Base-by-base conservation (phyloP, 2,329 filamentous ascomycete species). In the Colletotrichum sp. region DNA sequence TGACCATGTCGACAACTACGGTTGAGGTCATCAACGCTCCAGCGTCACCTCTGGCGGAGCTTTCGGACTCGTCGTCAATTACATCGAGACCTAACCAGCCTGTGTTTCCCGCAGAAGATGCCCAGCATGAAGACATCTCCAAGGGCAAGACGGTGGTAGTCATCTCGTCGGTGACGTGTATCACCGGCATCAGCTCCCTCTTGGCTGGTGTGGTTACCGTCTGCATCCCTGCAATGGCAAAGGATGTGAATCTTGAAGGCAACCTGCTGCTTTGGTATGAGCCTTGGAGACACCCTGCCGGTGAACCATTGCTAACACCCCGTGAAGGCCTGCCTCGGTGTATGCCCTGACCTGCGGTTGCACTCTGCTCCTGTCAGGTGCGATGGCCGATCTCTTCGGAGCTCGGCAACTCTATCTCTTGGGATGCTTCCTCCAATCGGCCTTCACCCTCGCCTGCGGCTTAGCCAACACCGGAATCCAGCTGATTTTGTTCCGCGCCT, bases 321-420 rank as follows among this genome's bases (percentile, higher is more conserved):
- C 16, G n/a, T 6, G 4, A 71, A 71, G 71, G 71, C 71, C 61
- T 39, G 67, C 71, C 9, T 74, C 71, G 8, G 71, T 71, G 13
- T 74, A 74, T 16, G 71, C 71, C 16, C 18, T 74, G 36, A 74
- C 66, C 3, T 74, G 71, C 12, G 62, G 71, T 25, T 75, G 66
- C 34, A 66, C 60, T 9, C 61, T 71, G 10, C 56, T 77, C 6
- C 30, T 77, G 1, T 71, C 76, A 3, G 76, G 76, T 3, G 72
- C 72, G 8, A 71, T 77, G 69, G 68, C 76, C 48, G 73, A 77
- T 16, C 74, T 77, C 25, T 62, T 73, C 55, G 76, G 76, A 10
- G 74, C 69, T 18, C 65, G 76, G n/a, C 43, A 61, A 34, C 70
- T 77, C 9, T 70, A 77, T 22, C 76, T 77, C 15, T 12, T 72